These are phyloP conservation scores for Cyanidium caldarium DNA, from an alignment of 23 red algal species.

Conservation along the genomic window DNA sequence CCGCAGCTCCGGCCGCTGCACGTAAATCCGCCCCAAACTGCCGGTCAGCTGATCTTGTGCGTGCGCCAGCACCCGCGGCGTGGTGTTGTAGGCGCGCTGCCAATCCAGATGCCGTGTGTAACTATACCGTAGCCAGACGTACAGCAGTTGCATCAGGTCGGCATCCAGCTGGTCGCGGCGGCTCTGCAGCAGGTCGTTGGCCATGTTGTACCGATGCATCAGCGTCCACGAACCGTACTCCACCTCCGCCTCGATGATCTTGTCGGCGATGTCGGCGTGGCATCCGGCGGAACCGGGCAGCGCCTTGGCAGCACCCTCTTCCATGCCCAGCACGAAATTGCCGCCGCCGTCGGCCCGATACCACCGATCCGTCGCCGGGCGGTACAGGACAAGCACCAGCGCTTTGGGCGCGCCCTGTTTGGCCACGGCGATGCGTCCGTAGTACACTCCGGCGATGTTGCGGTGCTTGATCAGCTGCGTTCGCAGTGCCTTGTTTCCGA, in stretches of 20 bases:
- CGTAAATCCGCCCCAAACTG: constrained; percentile 39
- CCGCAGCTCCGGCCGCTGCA: constrained; percentile 29
- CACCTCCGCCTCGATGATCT: constrained; percentile 70
- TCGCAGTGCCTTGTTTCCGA: not conserved
- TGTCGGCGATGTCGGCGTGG: constrained; percentile 10
- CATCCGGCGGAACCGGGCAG: not conserved
- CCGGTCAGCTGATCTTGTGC: constrained; percentile 48
- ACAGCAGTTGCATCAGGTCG: constrained; percentile 33
- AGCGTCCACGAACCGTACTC: constrained; percentile 91
- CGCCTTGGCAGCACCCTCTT: not conserved
- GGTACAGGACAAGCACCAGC: not conserved
- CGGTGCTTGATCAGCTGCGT: not conserved
- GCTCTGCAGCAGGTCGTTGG: constrained; percentile 34
- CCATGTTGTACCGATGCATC: constrained; percentile 68
- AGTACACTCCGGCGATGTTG: not conserved
- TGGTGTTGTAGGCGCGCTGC: constrained; percentile 69
- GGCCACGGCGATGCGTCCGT: not conserved
- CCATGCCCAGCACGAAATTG: constrained; percentile 1
- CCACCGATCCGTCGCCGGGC: not conserved
- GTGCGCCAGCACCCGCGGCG: constrained; percentile 47
- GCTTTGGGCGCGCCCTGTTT: not conserved
- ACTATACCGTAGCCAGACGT: constrained; percentile 79
- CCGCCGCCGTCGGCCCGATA: constrained; percentile 1
- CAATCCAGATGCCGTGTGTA: constrained; percentile 69
- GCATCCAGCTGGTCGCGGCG: constrained; percentile 22